Conservation (phyloP, 129 eudicot genomes). For the Dittrichia graveolens region DNA sequence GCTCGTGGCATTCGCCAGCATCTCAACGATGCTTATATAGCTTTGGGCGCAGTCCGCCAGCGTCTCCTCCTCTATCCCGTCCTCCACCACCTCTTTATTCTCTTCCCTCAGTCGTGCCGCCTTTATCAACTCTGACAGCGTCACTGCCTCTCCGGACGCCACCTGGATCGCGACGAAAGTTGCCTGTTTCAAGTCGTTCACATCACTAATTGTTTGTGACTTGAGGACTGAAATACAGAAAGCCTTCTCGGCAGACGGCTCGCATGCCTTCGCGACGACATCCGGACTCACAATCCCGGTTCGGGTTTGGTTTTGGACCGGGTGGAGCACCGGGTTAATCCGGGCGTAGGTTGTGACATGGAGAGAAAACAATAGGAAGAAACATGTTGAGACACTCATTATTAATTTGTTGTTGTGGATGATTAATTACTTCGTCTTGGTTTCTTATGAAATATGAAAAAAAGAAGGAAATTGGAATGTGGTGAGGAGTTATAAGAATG, state of each 20-base stretch:
- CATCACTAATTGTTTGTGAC: slow-evolving; percentile 32
- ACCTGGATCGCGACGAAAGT: slow-evolving; percentile 46
- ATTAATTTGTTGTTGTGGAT: neutral
- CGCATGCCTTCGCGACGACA: slow-evolving; percentile 48
- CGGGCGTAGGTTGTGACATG: slow-evolving; percentile 26
- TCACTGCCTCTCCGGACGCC: slow-evolving; percentile 39
- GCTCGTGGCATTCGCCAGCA: slow-evolving; percentile 44
- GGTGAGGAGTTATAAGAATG: slow-evolving; percentile 9
- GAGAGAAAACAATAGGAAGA: slow-evolving; percentile 32
- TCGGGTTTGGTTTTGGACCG: neutral
- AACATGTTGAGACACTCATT: slow-evolving; percentile 25
- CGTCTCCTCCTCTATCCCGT: slow-evolving; percentile 37
- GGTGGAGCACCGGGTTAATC: slow-evolving; percentile 10
- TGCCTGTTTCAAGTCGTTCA: slow-evolving; percentile 46
- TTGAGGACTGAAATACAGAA: slow-evolving; percentile 45
- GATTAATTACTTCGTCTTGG: neutral
- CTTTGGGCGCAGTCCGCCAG: slow-evolving; percentile 47
- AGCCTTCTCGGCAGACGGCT: slow-evolving; percentile 25
- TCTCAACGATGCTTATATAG: slow-evolving; percentile 42
- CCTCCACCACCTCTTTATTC: slow-evolving; percentile 20
- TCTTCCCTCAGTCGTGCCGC: slow-evolving; percentile 22
- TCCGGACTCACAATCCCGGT: slow-evolving; percentile 5
- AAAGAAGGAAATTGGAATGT: slow-evolving; percentile 15
- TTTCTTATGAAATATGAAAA: neutral
- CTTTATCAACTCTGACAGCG: slow-evolving; percentile 29